A percentile compares a stretch with the other conserved stretches of the same genome.
phyloP scores from a whole-genome alignment of 352 stramenopile genomes.

The Phytopythium cucurbitacearum region DNA sequence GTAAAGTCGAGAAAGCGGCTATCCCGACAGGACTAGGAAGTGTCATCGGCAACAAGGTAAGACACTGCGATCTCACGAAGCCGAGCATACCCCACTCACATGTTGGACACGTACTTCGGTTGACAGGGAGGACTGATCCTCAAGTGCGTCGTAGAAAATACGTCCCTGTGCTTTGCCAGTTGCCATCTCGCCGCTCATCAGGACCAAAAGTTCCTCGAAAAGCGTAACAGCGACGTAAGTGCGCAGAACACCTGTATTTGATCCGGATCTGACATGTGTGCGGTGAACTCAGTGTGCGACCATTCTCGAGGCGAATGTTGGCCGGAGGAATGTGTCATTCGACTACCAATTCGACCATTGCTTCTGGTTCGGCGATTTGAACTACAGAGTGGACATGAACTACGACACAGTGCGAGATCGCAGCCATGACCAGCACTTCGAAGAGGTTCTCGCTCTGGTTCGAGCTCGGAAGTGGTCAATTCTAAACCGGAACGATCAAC shows the following conservation, averaged over 20 bases:
- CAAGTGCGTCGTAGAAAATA: conserved; percentile 73
- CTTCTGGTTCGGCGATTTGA: conserved; percentile 86
- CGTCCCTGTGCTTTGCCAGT: conserved; percentile 83
- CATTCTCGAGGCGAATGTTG: conserved; percentile 66
- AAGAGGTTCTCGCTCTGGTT: conserved; percentile 55
- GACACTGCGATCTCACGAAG: no score
- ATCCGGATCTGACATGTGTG: not conserved
- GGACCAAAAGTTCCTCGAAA: conserved; percentile 82
- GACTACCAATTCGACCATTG: conserved; percentile 84
- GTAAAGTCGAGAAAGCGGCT: conserved; percentile 65
- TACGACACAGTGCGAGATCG: conserved; percentile 41
- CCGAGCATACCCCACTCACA: no score
- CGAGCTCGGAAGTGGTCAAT: conserved; percentile 53
- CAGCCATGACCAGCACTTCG: conserved; percentile 63
- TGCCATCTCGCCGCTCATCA: conserved; percentile 83
- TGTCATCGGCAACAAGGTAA: conserved; percentile 81
- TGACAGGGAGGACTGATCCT: conserved; percentile 67
- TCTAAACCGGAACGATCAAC: conserved; percentile 77
- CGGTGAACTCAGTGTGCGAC: conserved; percentile 41
- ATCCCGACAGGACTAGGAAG: conserved; percentile 72
- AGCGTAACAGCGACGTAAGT: conserved; percentile 78
- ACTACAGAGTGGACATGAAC: conserved; percentile 80
- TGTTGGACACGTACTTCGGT: not conserved
- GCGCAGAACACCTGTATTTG: not conserved
- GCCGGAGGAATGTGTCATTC: conserved; percentile 60